These are phyloP conservation scores for Penicillium hesseltinei DNA, from an alignment of 2,329 filamentous ascomycete species.

Conservation along the genomic window DNA sequence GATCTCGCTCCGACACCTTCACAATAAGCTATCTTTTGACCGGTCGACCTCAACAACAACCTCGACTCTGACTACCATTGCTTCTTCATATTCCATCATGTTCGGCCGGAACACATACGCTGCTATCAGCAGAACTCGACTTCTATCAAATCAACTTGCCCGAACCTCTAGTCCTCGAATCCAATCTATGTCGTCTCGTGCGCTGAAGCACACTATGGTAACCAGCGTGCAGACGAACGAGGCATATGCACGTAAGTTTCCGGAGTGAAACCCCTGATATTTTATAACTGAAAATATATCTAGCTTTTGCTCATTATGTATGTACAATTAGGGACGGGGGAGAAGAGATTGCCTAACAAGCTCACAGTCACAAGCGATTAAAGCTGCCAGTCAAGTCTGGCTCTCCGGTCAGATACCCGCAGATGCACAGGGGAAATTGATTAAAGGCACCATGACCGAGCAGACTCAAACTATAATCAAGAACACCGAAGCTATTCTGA, in stretches of 20 bases:
- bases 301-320: conserved; percentile 5
- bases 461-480: conserved; percentile 56
- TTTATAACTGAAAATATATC: neutral
- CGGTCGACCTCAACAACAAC: neutral
- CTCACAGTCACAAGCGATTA: conserved; percentile 45
- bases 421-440: conserved; percentile 54
- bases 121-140: neutral
- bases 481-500: conserved; percentile 70
- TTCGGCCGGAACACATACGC: neutral
- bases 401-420: conserved; percentile 70
- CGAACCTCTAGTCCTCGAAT: neutral
- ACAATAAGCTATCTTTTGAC: neutral
- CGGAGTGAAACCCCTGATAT: neutral
- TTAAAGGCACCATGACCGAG: conserved; percentile 37
- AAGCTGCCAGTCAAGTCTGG: conserved; percentile 60
- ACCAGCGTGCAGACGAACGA: conserved; percentile 3
- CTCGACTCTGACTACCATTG: neutral
- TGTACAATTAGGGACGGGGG: neutral
- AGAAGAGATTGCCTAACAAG: neutral
- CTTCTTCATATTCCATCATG: neutral
- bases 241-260: neutral
- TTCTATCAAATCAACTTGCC: neutral
- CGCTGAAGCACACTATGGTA: neutral
- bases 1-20: neutral
- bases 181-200: neutral